Evolutionary conservation across 1,284 basidiomycete species (phyloP), one percentile per base, ranked within the genome.

Genomic region (Volvariella surrecta): DNA sequence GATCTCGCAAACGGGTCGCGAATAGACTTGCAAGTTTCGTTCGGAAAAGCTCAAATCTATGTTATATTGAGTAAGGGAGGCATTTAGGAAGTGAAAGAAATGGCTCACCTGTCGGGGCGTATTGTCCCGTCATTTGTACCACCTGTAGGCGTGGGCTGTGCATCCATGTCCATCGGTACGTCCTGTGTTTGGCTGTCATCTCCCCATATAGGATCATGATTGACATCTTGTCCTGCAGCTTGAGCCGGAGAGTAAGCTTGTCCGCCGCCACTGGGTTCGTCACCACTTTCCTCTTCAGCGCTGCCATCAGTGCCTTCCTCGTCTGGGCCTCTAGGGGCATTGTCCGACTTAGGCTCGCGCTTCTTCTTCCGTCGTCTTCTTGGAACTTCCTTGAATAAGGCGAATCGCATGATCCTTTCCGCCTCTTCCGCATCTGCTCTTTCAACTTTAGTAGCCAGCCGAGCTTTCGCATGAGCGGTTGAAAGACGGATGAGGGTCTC

Each of bases 401-500:
- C 96, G 62, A 92, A 99, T 16, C 95, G 86, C 56, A 99, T 82
- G 54, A 99, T 95, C 56, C 87, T 86, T 61, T 99, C 94, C 1
- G 95, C 96, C 22, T 87, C 83, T 56, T 77, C 76, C 9, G 96
- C 95, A 64, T 99, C 96, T 3, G 72, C 68, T 58, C 88, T 79
- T 55, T 90, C 84, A 16, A 99, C 91, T 50, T 84, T 87, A 35
- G 74, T 52, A 13, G 93, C 94, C 2, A 99, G 73, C 16, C 95
- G 82, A 10, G 93, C 81, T 66, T 99, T 99, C 48, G 96, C 96
- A 61, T 99, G 96, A 0, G 96, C 96, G 13, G 95, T 99, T 4
- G 96, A 80, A 11, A 99, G 77, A 74, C 96, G 96, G 61, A 99
- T 99, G 37, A 99, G 75, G 1, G 96, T 99, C 67, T 99, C 96